A percentile compares a stretch with the other conserved stretches of the same genome.
These are phyloP conservation scores for Penicillium sp. DNA, from an alignment of 2,329 filamentous ascomycete genomes.

Conservation along the genomic window DNA sequence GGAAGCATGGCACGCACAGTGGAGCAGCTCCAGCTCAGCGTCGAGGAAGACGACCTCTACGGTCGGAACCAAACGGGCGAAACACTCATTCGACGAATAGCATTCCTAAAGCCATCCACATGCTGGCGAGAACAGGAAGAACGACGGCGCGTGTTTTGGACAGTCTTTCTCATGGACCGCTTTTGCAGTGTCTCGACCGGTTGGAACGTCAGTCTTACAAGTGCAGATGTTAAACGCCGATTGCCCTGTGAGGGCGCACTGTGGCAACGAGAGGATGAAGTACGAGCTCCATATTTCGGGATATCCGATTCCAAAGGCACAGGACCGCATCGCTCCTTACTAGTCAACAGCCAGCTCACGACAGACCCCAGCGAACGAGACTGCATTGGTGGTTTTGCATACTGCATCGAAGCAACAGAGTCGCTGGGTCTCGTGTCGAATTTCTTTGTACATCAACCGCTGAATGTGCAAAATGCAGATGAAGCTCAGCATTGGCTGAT, in stretches of 20 bases:
- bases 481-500: conserved; percentile 42
- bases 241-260: conserved; percentile 41
- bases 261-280: conserved; percentile 34
- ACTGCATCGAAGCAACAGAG: conserved; percentile 37
- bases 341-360: neutral
- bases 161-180: conserved; percentile 43
- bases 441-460: conserved; percentile 42
- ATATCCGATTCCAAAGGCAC: conserved; percentile 37
- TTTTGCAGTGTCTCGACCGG: conserved; percentile 44
- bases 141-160: conserved; percentile 45
- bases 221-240: conserved; percentile 39
- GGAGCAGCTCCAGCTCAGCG: conserved; percentile 38
- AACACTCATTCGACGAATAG: conserved; percentile 41
- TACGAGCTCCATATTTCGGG: conserved; percentile 47
- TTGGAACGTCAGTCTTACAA: conserved; percentile 42
- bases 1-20: conserved; percentile 43
- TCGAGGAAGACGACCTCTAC: conserved; percentile 32
- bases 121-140: conserved; percentile 43
- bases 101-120: conserved; percentile 36
- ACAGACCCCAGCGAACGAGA: conserved; percentile 17
- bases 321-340: neutral
- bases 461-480: conserved; percentile 32
- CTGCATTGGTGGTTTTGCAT: conserved; percentile 28
- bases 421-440: conserved; percentile 40
- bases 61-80: conserved; percentile 26